Evolutionary conservation across 2,329 filamentous ascomycete species (phyloP).

Genomic region (Cladorrhinum sp.): DNA sequence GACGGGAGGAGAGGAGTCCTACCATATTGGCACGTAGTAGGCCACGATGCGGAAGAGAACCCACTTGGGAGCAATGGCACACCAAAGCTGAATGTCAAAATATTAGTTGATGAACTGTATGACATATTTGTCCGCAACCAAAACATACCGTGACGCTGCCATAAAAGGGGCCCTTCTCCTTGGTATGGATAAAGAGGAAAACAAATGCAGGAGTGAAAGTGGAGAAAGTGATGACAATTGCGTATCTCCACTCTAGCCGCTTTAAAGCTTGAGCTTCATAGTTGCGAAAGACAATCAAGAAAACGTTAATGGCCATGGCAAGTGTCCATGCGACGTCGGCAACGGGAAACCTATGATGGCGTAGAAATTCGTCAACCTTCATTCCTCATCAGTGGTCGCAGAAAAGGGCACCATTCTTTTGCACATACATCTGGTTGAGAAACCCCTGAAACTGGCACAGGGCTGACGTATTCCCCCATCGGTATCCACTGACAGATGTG

Average conservation of each 20-base stretch:
- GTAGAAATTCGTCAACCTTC: not conserved
- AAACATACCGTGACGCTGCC: conserved; percentile 34
- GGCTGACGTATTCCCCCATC: conserved; percentile 32
- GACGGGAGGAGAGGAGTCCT: conserved; percentile 5
- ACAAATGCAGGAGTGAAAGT: conserved; percentile 36
- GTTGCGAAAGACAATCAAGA: conserved; percentile 36
- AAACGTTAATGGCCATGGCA: conserved; percentile 37
- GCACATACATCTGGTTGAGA: conserved; percentile 36
- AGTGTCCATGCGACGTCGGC: conserved; percentile 39
- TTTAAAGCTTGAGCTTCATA: conserved; percentile 33
- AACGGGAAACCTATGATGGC: conserved; percentile 34
- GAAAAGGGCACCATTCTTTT: not conserved
- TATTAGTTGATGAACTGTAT: not conserved
- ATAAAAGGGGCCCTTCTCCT: conserved; percentile 35
- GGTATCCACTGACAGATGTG: conserved; percentile 37
- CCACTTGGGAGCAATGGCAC: conserved; percentile 37
- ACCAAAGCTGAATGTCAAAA: conserved; percentile 33
- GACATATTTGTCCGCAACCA: not conserved
- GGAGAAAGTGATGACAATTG: conserved; percentile 30
- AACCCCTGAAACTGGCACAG: conserved; percentile 39
- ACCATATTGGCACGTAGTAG: conserved; percentile 39
- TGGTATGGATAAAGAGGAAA: conserved; percentile 33
- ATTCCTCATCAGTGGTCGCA: not conserved
- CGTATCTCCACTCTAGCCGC: conserved; percentile 34
- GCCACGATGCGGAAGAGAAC: conserved; percentile 35